phyloP scores from a whole-genome alignment of 352 stramenopile species.

The Bremia lactucae region DNA sequence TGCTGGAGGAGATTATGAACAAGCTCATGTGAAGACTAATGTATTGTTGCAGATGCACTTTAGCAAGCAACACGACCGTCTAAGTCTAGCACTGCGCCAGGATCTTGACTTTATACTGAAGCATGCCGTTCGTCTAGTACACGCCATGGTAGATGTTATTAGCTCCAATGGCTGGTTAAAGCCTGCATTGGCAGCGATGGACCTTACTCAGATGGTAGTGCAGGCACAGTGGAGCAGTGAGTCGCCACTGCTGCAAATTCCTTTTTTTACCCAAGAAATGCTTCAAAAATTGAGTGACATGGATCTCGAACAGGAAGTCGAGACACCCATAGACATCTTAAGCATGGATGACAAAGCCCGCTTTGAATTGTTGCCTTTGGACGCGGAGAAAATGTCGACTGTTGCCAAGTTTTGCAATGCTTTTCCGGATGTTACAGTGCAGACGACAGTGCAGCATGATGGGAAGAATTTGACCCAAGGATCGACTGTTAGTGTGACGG shows the following conservation, averaged over 20 bases:
- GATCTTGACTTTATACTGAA: conserved; percentile 89
- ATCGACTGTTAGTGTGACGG: conserved; percentile 84
- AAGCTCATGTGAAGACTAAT: conserved; percentile 93
- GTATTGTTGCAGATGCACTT: conserved; percentile 97
- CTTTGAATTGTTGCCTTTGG: conserved; percentile 77
- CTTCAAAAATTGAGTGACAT: conserved; percentile 42
- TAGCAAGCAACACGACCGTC: conserved; percentile 80
- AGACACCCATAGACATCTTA: conserved; percentile 78
- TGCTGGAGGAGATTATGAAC: conserved; percentile 81
- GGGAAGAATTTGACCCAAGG: conserved; percentile 86
- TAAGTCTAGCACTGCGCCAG: conserved; percentile 87
- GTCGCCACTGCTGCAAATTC: conserved; percentile 92
- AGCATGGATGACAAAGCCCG: conserved; percentile 91
- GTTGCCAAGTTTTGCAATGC: conserved; percentile 99
- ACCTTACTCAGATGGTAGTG: conserved; percentile 98
- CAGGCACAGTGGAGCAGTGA: conserved; percentile 98
- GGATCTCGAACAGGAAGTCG: conserved; percentile 57
- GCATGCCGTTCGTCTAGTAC: conserved; percentile 89
- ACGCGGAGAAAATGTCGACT: conserved; percentile 89
- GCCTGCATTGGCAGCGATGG: conserved; percentile 96
- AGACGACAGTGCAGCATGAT: conserved; percentile 86
- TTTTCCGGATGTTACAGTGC: conserved; percentile 97
- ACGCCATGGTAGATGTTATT: conserved; percentile 98
- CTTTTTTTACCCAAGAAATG: conserved; percentile 92
- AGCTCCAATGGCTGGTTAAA: conserved; percentile 98